These are phyloP conservation scores for Acmispon strigosus DNA, from an alignment of 306 rosid species.

Conservation along the genomic window DNA sequence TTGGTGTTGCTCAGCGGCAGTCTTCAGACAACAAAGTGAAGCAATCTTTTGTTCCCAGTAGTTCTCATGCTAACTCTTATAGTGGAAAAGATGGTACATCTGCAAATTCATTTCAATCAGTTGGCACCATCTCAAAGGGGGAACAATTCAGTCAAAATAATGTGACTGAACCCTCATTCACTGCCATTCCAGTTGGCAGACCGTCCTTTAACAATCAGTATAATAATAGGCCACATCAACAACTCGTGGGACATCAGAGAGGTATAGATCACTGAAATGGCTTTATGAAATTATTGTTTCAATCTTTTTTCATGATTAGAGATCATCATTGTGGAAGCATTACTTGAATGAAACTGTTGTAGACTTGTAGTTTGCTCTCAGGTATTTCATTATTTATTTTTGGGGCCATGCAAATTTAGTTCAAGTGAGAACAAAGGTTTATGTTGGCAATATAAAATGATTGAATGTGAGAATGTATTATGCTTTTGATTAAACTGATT, in stretches of 20 bases:
- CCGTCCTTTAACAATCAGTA: conserved; percentile 49
- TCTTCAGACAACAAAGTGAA: conserved; percentile 50
- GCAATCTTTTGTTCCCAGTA: conserved; percentile 49
- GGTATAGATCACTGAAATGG: conserved; percentile 44
- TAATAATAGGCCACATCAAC: conserved; percentile 67
- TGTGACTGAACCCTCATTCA: conserved; percentile 43
- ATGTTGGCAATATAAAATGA: background rate
- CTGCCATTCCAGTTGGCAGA: conserved; percentile 46
- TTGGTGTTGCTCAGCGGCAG: conserved; percentile 71
- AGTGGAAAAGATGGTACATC: conserved; percentile 55
- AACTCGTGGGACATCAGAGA: conserved; percentile 71
- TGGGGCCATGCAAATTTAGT: background rate
- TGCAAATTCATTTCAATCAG: conserved; percentile 60
- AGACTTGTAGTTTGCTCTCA: background rate
- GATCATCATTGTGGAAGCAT: background rate
- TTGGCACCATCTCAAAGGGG: conserved; percentile 46
- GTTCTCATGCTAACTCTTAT: conserved; percentile 46
- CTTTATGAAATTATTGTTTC: background rate
- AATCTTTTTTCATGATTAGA: background rate
- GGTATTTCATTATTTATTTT: background rate
- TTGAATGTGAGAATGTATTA: background rate
- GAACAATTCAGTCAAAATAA: conserved; percentile 51
- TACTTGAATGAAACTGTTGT: background rate
- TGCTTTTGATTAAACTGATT: background rate
- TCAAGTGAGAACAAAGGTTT: background rate